Evolutionary conservation across 2,329 filamentous ascomycete species (phyloP).

Genomic region (Conoideocrella luteorostrata): DNA sequence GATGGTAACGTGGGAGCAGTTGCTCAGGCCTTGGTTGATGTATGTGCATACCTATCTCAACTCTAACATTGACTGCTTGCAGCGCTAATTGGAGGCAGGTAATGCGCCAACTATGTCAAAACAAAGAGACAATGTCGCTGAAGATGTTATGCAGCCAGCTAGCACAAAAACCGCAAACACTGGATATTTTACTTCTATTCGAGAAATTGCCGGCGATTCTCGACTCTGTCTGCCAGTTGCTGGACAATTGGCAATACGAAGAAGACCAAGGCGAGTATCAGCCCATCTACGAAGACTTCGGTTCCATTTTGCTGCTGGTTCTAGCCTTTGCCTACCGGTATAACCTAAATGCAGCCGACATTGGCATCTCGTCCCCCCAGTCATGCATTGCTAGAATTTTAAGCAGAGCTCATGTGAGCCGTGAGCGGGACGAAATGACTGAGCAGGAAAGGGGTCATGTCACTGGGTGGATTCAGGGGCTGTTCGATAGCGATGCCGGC

Average conservation of each 20-base stretch:
- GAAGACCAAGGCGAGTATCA: conserved; percentile 81
- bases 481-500: conserved; percentile 68
- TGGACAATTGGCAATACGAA: conserved; percentile 76
- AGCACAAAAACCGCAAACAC: conserved; percentile 62
- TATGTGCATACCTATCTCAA: conserved; percentile 35
- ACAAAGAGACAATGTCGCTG: conserved; percentile 73
- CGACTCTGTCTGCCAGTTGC: conserved; percentile 64
- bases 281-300: conserved; percentile 81
- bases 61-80: too few species aligned
- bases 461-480: conserved; percentile 67
- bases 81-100: too few species aligned
- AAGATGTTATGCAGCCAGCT: conserved; percentile 67
- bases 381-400: conserved; percentile 66
- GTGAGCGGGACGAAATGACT: conserved; percentile 52
- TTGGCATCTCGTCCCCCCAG: conserved; percentile 52
- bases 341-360: conserved; percentile 54
- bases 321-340: conserved; percentile 73
- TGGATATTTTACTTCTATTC: conserved; percentile 73
- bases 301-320: conserved; percentile 66
- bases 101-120: conserved; percentile 61
- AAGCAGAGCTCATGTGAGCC: conserved; percentile 50
- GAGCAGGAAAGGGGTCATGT: conserved; percentile 61
- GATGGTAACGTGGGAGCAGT: conserved; percentile 88
- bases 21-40: conserved; percentile 68
- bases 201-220: conserved; percentile 64